Percentiles rank a stretch among this genome's conserved stretches.
Conservation (phyloP, 169 alveolate genomes). For the Plasmodium sp. region DNA sequence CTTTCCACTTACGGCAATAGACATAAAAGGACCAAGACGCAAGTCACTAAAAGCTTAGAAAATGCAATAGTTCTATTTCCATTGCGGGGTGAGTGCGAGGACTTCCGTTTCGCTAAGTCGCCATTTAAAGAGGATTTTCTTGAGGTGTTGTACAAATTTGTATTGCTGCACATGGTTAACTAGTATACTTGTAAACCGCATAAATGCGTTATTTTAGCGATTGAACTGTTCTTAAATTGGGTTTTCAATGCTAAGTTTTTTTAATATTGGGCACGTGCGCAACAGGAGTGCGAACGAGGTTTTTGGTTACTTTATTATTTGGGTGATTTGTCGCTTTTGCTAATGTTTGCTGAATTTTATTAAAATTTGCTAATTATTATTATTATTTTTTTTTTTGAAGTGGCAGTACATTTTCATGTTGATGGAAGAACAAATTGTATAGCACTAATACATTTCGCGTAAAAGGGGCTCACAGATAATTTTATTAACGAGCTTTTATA, state of each 20-base stretch:
- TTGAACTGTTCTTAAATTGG: background rate
- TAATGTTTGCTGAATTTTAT: background rate
- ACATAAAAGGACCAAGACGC: background rate
- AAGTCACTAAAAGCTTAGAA: background rate
- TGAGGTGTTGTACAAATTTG: background rate
- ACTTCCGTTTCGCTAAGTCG: background rate
- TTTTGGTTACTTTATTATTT: background rate
- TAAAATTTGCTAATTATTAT: background rate
- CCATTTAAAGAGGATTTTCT: background rate
- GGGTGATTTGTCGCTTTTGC: background rate
- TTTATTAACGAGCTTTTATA: background rate
- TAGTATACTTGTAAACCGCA: background rate
- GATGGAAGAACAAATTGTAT: background rate
- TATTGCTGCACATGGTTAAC: background rate
- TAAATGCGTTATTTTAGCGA: background rate
- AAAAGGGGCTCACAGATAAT: background rate
- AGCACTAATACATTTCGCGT: background rate
- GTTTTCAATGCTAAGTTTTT: background rate
- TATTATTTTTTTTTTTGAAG: background rate
- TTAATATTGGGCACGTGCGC: background rate
- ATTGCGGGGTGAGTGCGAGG: background rate
- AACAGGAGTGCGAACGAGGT: background rate
- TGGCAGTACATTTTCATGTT: background rate
- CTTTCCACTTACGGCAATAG: background rate
- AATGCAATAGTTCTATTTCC: background rate